Evolutionary conservation across 257 asterid species (phyloP), one percentile per base, ranked within the genome.

Genomic region (Solanum lignicaule): DNA sequence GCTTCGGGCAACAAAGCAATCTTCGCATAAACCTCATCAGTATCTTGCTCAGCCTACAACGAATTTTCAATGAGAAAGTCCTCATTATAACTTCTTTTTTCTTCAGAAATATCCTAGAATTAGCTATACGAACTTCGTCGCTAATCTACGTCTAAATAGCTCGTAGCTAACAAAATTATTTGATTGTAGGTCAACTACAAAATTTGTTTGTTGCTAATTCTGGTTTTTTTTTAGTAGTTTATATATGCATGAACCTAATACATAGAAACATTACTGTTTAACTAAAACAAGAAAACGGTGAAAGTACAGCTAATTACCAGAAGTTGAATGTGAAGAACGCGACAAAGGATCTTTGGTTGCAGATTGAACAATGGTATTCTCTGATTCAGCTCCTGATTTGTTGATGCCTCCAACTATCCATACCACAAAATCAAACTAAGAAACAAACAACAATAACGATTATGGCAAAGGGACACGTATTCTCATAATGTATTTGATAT

Each of bases 341-440:
- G 86, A 87, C 99, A 97, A 52, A 96, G 97, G 87, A 97, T 96
- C 95, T 96, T 96, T 15, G 99, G 25, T 11, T 98, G 93, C 88
- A 97, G 91, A 92, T 89, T 92, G 90, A 97, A 96, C 98, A 94
- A 87, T 13, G 94, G 94, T 36, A 93, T 94, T 92, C 93, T 94
- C 87, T 94, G 95, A 94, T 92, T 91, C 86, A 96, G 75, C 87
- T 96, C 99, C 88, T 93, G 94, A 92, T 97, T 96, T 41, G 98
- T 96, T 38, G 99, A 97, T 84, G 99, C 98, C 90, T 95, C 99
- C 96, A 97, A 91, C 99, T 97, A 91, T 52, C 76, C 89, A 71
- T 16, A 32, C 78, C 39, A 71, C n/a, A 71, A 31, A 71, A 31
- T 71, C 86, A 76, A 83, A 81, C 86, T 76, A 41, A 68, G 86